phyloP scores from a whole-genome alignment of 2,329 filamentous ascomycete genomes.

The Pseudogymnoascus sp. region DNA sequence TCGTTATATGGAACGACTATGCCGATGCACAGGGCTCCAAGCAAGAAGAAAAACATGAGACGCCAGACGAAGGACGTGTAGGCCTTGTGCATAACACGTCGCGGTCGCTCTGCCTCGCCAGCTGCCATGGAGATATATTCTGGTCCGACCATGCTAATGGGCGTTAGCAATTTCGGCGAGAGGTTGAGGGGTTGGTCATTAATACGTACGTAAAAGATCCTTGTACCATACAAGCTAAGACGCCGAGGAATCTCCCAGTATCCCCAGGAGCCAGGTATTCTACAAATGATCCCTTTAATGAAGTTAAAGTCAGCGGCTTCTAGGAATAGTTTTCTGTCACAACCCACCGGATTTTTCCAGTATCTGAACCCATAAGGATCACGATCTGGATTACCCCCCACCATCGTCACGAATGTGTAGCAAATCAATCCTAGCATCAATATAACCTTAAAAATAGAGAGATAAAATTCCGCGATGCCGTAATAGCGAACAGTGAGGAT shows the following conservation, averaged over 20 bases:
- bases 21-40: slow-evolving; percentile 57
- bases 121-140: slow-evolving; percentile 63
- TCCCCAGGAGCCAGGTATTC: slow-evolving; percentile 45
- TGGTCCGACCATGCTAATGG: slow-evolving; percentile 55
- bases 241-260: slow-evolving; percentile 47
- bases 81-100: slow-evolving; percentile 54
- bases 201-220: slow-evolving; percentile 57
- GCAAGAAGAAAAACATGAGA: slow-evolving; percentile 61
- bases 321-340: slow-evolving; percentile 55
- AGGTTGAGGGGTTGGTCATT: slow-evolving; percentile 52
- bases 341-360: slow-evolving; percentile 57
- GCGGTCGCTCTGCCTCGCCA: slow-evolving; percentile 57
- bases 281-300: slow-evolving; percentile 29
- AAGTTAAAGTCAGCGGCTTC: slow-evolving; percentile 72
- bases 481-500: slow-evolving; percentile 50
- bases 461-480: slow-evolving; percentile 54
- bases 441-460: slow-evolving; percentile 46
- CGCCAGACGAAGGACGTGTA: slow-evolving; percentile 68
- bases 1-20: slow-evolving; percentile 60
- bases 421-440: slow-evolving; percentile 57
- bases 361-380: slow-evolving; percentile 66
- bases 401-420: slow-evolving; percentile 75
- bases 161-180: slow-evolving; percentile 54
- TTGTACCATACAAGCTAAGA: slow-evolving; percentile 68
- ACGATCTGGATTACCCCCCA: slow-evolving; percentile 67